Evolutionary conservation across 306 rosid genomes (phyloP).

Genomic region (Trifolium dubium): DNA sequence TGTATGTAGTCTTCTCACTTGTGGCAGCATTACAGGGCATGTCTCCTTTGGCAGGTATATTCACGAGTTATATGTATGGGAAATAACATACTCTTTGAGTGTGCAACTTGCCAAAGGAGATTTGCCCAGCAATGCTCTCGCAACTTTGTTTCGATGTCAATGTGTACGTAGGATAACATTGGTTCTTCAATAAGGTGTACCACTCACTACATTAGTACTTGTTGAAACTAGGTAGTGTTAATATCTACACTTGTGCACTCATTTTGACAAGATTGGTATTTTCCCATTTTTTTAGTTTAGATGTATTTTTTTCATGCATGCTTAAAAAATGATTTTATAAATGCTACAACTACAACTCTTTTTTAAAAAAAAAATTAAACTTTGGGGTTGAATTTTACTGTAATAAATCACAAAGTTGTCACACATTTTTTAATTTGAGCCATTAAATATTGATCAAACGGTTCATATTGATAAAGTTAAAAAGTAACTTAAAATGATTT

Average conservation of each 20-base stretch:
- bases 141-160: slow-evolving; percentile 6
- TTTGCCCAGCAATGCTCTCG: slow-evolving; percentile 67
- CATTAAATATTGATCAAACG: no score
- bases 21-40: slow-evolving; percentile 66
- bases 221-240: not conserved
- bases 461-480: no score
- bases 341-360: no score
- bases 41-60: slow-evolving; percentile 59
- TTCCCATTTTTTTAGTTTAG: no score
- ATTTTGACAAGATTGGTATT: no score
- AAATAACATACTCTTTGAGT: slow-evolving; percentile 30
- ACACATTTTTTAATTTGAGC: no score
- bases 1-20: not conserved
- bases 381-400: no score
- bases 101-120: slow-evolving; percentile 67
- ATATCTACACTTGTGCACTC: not conserved
- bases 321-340: no score
- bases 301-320: no score
- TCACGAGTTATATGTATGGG: slow-evolving; percentile 5
- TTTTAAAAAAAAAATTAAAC: no score
- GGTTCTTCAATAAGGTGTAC: not conserved
- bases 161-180: not conserved
- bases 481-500: no score
- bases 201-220: not conserved
- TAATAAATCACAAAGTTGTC: no score